Evolutionary conservation across 768 basidiomycete species (phyloP), one percentile per base, ranked within the genome.

Genomic region (Chlorophyllum brunneum): DNA sequence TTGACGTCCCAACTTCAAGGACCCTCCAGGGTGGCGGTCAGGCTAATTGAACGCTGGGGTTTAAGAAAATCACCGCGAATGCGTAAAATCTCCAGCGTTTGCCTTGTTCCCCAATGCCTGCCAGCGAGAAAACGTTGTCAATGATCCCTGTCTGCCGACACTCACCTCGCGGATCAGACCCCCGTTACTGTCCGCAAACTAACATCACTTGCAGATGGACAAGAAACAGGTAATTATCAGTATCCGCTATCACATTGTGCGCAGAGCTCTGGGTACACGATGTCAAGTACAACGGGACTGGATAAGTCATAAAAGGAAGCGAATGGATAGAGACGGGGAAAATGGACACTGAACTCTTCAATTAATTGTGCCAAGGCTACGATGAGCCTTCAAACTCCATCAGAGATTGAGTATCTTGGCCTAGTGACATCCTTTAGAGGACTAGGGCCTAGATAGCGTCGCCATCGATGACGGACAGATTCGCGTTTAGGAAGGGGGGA

Each of bases 271-370:
- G 49, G 31, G 24, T 50, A 50, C 48, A 50, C 48, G 30, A 40
- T 27, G 47, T 34, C 16, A 49, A 49, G 20, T 49, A 49, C 38
- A 49, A 40, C 24, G 38, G 27, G 23, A 37, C 47, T 33, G 5
- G 18, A 43, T 26, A 40, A 15, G 27, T 9, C 18, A 50, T 22
- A 30, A 15, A 40, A 33, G 2, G 30, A 13, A 41, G n/a, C 16
- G 13, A 40, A 39, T 7, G 27, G 16, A 39, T 18, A 18, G 36
- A 23, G 30, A 40, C 20, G 4, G 34, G 31, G 22, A 41, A 40
- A 30, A 40, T 46, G 34, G 47, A 50, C 26, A 50, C 48, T 50
- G 48, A 50, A 50, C 48, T 50, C 48, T 50, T 26, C n/a, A n/a
- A n/a, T n/a, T n/a, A n/a, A n/a, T n/a, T n/a, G n/a, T n/a, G n/a